These are phyloP conservation scores for Catharanthus roseus DNA, from an alignment of 257 asterid genomes.

Conservation along the genomic window DNA sequence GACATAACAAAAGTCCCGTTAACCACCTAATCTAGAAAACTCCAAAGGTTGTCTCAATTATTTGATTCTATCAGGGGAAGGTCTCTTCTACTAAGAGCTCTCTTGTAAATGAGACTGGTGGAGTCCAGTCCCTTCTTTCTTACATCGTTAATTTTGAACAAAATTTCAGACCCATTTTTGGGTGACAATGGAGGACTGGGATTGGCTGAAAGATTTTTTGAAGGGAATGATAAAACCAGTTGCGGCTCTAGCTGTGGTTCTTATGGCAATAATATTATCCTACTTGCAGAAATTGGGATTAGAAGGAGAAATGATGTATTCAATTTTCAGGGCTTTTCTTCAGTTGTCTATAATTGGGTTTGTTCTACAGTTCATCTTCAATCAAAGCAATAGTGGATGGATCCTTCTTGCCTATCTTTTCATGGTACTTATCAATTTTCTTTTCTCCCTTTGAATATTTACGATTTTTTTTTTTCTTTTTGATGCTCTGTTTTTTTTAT, in stretches of 20 bases:
- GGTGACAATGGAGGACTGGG: conserved; percentile 24
- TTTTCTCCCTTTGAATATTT: neutral
- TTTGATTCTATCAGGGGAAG: conserved; percentile 46
- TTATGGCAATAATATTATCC: conserved; percentile 59
- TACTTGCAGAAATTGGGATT: conserved; percentile 63
- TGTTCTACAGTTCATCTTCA: conserved; percentile 82
- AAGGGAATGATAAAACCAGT: conserved; percentile 83
- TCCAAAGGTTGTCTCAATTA: conserved; percentile 7
- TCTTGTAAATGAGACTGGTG: neutral
- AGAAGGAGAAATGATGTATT: conserved; percentile 69
- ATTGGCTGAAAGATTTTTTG: conserved; percentile 57
- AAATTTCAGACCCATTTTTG: neutral
- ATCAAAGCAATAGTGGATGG: conserved; percentile 55
- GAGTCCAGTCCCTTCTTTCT: neutral
- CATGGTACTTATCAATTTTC: conserved; percentile 47
- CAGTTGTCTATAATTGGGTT: conserved; percentile 81
- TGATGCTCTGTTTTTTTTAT: too few species aligned
- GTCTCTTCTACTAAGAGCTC: conserved; percentile 25
- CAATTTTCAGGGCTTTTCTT: conserved; percentile 77
- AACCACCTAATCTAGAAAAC: too few species aligned
- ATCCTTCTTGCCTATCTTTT: conserved; percentile 80
- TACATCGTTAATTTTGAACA: neutral
- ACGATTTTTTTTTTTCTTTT: neutral
- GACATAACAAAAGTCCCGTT: too few species aligned
- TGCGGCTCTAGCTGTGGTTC: conserved; percentile 76